Evolutionary conservation across 306 rosid species (phyloP).

Genomic region (Citrullus colocynthis): DNA sequence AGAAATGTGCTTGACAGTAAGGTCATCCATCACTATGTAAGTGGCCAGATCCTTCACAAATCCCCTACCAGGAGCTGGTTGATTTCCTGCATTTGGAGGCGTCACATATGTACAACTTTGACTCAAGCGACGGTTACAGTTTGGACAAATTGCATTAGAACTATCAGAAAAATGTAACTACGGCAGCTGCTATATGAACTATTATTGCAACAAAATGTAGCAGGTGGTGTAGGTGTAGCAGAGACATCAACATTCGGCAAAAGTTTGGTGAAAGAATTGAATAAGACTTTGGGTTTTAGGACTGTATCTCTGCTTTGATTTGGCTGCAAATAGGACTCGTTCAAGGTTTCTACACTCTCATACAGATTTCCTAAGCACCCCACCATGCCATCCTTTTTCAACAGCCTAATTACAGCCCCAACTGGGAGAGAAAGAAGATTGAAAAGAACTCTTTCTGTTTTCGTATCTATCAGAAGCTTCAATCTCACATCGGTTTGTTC

Average conservation of each 20-base stretch:
- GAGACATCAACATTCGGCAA: not conserved
- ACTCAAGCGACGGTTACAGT: not conserved
- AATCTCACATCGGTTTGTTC: not conserved
- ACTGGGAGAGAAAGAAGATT: slow-evolving; percentile 27
- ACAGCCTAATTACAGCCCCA: slow-evolving; percentile 9
- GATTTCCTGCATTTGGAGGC: not conserved
- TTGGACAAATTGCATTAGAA: not conserved
- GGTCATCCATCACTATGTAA: not conserved
- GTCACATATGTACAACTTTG: not conserved
- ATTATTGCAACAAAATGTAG: no score
- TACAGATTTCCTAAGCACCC: slow-evolving; percentile 39
- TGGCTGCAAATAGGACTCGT: slow-evolving; percentile 22
- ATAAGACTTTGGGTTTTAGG: slow-evolving; percentile 12
- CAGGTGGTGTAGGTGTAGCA: not conserved
- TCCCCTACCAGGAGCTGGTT: not conserved
- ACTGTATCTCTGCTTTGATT: slow-evolving; percentile 10
- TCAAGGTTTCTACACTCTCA: slow-evolving; percentile 23
- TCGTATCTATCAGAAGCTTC: slow-evolving; percentile 31
- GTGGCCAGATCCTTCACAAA: not conserved
- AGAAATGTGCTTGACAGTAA: not conserved
- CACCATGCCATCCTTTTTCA: slow-evolving; percentile 20
- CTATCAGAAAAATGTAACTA: not conserved
- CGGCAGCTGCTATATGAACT: not conserved
- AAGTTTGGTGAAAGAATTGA: not conserved
- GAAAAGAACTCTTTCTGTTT: slow-evolving; percentile 18